phyloP scores from a whole-genome alignment of 768 basidiomycete species.

The Daedaleopsis nitida region DNA sequence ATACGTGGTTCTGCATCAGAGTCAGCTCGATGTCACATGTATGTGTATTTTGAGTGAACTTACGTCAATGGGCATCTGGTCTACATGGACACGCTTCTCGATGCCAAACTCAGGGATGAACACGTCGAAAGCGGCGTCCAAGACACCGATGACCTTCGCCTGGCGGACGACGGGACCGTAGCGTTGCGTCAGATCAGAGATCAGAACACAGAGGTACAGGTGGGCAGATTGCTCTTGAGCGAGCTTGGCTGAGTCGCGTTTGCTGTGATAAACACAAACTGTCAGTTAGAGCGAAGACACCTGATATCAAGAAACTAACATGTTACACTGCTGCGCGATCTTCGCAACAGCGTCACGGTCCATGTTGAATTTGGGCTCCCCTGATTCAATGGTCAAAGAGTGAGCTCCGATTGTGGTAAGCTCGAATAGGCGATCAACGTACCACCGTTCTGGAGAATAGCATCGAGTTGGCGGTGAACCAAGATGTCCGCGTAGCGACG shows the following conservation, averaged over 20 bases:
- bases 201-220: slow-evolving; percentile 91
- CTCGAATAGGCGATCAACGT: slow-evolving; percentile 23
- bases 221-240: slow-evolving; percentile 98
- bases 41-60: slow-evolving; percentile 33
- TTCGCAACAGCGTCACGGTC: slow-evolving; percentile 98
- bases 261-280: slow-evolving; percentile 45
- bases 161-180: slow-evolving; percentile 96
- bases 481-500: slow-evolving; percentile 92
- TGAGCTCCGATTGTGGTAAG: slow-evolving; percentile 1
- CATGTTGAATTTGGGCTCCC: slow-evolving; percentile 93
- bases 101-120: slow-evolving; percentile 96
- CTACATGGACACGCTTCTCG: slow-evolving; percentile 97
- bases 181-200: slow-evolving; percentile 90
- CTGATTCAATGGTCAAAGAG: slow-evolving; percentile 27
- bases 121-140: slow-evolving; percentile 98
- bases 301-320: slow-evolving; percentile 50
- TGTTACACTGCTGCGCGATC: slow-evolving; percentile 97
- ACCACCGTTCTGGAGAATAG: slow-evolving; percentile 75
- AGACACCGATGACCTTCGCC: slow-evolving; percentile 92
- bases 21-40: neutral
- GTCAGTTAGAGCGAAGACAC: too few species aligned
- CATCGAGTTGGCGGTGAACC: slow-evolving; percentile 95
- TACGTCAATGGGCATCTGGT: slow-evolving; percentile 98
- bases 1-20: slow-evolving; percentile 78
- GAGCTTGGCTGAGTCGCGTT: slow-evolving; percentile 86